Conservation (phyloP, 768 basidiomycete genomes). For the Termitomyces sp. region DNA sequence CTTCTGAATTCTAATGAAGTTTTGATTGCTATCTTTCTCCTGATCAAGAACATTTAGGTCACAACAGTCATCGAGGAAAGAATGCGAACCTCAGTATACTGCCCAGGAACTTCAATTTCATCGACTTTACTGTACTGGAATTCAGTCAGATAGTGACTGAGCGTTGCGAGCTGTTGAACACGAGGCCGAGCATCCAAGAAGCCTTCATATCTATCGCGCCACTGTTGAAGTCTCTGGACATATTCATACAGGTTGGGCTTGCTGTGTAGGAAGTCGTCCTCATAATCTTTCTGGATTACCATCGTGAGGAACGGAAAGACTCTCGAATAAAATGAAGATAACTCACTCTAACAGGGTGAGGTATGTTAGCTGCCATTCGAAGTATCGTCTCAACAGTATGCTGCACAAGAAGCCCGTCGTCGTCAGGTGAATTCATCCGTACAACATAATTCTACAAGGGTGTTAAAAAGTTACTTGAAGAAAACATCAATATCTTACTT, state of each 20-base stretch:
- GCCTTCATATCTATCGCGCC: conserved; percentile 89
- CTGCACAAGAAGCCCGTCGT: conserved; percentile 57
- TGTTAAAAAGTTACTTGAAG: neutral
- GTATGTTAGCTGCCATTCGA: conserved; percentile 58
- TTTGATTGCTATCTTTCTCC: conserved; percentile 93
- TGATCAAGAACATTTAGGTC: conserved; percentile 23
- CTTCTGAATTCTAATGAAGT: conserved; percentile 86
- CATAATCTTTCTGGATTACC: conserved; percentile 67
- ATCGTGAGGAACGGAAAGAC: neutral
- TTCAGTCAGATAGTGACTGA: conserved; percentile 92
- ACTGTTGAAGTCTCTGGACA: conserved; percentile 81
- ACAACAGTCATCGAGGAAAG: neutral
- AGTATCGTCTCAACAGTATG: conserved; percentile 50
- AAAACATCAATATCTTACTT: conserved; percentile 37
- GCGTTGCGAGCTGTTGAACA: conserved; percentile 75
- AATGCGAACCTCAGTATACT: conserved; percentile 86
- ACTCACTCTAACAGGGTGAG: conserved; percentile 51
- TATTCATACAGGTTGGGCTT: conserved; percentile 84
- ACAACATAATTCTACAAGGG: conserved; percentile 56
- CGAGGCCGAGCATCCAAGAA: conserved; percentile 78
- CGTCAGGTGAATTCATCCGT: conserved; percentile 59
- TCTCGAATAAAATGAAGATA: neutral
- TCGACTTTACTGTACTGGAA: conserved; percentile 98
- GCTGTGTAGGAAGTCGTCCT: conserved; percentile 81
- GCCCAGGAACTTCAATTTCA: conserved; percentile 97